These are phyloP conservation scores for Aspergillus coremiiformis DNA, from an alignment of 495 filamentous ascomycete species.

Conservation along the genomic window DNA sequence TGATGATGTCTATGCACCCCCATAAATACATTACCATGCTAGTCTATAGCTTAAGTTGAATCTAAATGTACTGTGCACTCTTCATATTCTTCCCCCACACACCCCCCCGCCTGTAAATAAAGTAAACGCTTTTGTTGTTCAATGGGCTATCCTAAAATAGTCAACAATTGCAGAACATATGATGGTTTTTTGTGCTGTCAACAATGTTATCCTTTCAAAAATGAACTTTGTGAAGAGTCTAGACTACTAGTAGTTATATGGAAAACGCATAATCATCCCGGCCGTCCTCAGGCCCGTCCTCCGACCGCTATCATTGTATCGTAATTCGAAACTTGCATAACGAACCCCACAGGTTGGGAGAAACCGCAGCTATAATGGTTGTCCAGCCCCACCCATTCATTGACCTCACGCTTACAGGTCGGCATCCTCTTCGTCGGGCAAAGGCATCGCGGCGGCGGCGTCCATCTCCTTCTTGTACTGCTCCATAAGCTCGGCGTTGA, in stretches of 20 bases:
- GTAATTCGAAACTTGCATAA: slow-evolving; percentile 28
- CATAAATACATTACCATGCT: no score
- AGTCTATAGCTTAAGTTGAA: no score
- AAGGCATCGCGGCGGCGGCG: slow-evolving; percentile 70
- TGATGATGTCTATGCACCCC: no score
- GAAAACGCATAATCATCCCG: slow-evolving; percentile 37
- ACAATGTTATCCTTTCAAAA: slow-evolving; percentile 8
- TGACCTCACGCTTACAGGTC: slow-evolving; percentile 48
- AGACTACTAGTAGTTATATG: slow-evolving; percentile 37
- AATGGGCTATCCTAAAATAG: neutral
- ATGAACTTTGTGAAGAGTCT: slow-evolving; percentile 34
- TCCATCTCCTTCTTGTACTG: slow-evolving; percentile 86
- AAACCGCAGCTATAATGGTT: slow-evolving; percentile 5
- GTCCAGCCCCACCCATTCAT: slow-evolving; percentile 16
- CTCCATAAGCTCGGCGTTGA: slow-evolving; percentile 73
- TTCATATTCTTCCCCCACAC: no score
- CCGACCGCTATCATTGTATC: slow-evolving; percentile 40
- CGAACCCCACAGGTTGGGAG: slow-evolving; percentile 15
- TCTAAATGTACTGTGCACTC: no score
- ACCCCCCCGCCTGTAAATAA: neutral
- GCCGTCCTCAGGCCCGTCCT: slow-evolving; percentile 32
- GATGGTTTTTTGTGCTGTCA: slow-evolving; percentile 6
- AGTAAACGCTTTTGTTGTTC: neutral
- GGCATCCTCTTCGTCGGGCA: slow-evolving; percentile 93
- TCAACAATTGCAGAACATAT: slow-evolving; percentile 1